Evolutionary conservation across 75 land plant species (phyloP).

Genomic region (Picea glauca): DNA sequence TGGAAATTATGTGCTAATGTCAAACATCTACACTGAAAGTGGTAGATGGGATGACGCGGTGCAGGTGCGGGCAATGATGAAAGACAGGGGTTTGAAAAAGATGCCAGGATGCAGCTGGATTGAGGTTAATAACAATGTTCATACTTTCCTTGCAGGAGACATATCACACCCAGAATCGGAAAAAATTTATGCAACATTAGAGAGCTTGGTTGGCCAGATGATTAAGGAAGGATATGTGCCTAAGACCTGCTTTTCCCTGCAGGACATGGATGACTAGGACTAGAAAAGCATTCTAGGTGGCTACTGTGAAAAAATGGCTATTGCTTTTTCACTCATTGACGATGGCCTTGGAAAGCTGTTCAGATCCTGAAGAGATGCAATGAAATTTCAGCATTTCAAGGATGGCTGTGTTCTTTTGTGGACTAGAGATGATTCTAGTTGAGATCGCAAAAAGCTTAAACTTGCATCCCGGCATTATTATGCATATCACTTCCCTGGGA

Average conservation of each 20-base stretch:
- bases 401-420: too few relatives aligned
- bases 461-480: too few relatives aligned
- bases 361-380: too few relatives aligned
- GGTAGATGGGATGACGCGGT: slow-evolving; percentile 10
- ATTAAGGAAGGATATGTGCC: slow-evolving; percentile 13
- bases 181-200: slow-evolving; percentile 4
- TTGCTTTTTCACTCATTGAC: slow-evolving; percentile 20
- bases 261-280: slow-evolving; percentile 5
- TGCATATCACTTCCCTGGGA: too few relatives aligned
- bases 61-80: slow-evolving; percentile 7
- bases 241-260: slow-evolving; percentile 6
- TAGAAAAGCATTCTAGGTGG: slow-evolving; percentile 5
- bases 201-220: slow-evolving; percentile 16
- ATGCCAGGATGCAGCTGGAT: slow-evolving; percentile 18
- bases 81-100: slow-evolving; percentile 7
- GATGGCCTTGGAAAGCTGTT: too few relatives aligned
- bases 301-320: slow-evolving; percentile 26
- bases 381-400: too few relatives aligned
- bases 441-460: too few relatives aligned
- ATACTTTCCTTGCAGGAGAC: slow-evolving; percentile 11
- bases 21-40: slow-evolving; percentile 14
- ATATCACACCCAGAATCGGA: slow-evolving; percentile 16
- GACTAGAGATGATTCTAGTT: too few relatives aligned
- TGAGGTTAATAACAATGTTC: slow-evolving; percentile 7
- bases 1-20: slow-evolving; percentile 14